Evolutionary conservation across 306 rosid genomes (phyloP).

Genomic region (Casuarina cunninghamiana): DNA sequence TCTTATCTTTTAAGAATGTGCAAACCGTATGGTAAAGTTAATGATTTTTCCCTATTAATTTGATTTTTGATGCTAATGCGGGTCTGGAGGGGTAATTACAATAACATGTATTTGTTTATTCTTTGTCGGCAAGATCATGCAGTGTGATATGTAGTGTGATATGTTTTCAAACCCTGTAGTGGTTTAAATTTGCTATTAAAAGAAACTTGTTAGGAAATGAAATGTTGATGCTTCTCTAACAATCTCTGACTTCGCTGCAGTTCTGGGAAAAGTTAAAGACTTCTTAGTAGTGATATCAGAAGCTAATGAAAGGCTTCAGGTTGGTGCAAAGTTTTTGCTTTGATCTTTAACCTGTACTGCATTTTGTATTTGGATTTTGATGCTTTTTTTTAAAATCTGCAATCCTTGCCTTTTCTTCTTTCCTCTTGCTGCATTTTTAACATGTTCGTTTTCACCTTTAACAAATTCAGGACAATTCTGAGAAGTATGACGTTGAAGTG

Average conservation of each 20-base stretch:
- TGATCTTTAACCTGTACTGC: conserved; percentile 12
- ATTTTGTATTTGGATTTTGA: not conserved
- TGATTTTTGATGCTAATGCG: not conserved
- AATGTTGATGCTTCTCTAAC: not conserved
- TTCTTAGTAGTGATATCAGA: conserved; percentile 75
- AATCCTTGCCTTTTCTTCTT: not conserved
- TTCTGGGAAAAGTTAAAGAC: conserved; percentile 50
- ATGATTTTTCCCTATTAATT: not conserved
- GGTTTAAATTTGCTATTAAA: too few relatives aligned
- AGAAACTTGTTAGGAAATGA: not conserved
- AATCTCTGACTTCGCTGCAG: conserved; percentile 28
- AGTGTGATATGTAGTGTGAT: too few relatives aligned
- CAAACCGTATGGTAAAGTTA: too few relatives aligned
- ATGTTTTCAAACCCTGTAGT: too few relatives aligned
- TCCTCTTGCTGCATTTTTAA: not conserved
- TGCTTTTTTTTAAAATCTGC: not conserved
- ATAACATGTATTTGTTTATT: not conserved
- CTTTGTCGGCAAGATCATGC: too few relatives aligned
- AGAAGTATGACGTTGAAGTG: conserved; percentile 67
- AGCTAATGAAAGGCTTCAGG: conserved; percentile 62
- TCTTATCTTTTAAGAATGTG: not conserved
- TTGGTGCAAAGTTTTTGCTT: conserved; percentile 66
- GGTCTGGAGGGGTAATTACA: not conserved
- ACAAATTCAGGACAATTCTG: conserved; percentile 52
- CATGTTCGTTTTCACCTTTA: not conserved